Conservation (phyloP, 1,284 basidiomycete genomes). For the Pseudozyma sp. region DNA sequence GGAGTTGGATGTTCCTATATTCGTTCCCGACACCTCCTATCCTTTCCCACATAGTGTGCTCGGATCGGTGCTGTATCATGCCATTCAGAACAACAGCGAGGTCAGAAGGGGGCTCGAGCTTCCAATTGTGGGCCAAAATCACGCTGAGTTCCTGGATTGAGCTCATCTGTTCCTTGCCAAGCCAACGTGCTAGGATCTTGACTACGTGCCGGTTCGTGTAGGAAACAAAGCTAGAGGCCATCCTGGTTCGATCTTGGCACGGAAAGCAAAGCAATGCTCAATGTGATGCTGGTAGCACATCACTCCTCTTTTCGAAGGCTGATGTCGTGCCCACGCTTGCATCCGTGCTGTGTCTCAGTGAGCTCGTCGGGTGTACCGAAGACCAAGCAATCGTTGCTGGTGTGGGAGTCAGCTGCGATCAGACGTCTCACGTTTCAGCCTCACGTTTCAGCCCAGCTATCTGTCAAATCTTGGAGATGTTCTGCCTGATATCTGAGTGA, state of each 20-base stretch:
- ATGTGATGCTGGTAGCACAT: too few relatives aligned
- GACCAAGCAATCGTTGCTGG: neutral
- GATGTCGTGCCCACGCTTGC: neutral
- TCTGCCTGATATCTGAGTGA: neutral
- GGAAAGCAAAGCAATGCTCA: too few relatives aligned
- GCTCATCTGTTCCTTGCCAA: neutral
- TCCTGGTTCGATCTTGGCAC: too few relatives aligned
- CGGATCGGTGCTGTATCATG: neutral
- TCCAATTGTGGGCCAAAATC: conserved; percentile 23
- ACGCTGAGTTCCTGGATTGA: conserved; percentile 8
- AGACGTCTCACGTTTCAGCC: neutral
- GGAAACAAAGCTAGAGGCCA: neutral
- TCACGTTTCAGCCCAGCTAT: conserved; percentile 15
- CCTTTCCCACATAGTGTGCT: neutral
- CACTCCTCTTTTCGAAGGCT: too few relatives aligned
- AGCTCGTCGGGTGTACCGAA: too few relatives aligned
- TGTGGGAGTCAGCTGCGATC: neutral
- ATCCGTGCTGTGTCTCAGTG: neutral
- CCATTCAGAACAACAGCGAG: neutral
- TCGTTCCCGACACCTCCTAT: conserved; percentile 34
- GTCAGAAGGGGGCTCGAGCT: neutral
- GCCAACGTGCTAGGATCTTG: neutral
- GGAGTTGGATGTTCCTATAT: conserved; percentile 11
- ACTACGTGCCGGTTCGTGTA: conserved; percentile 1
- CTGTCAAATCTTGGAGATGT: neutral